Percentiles rank a stretch among this genome's conserved stretches.
Evolutionary conservation across 441 rosid species (phyloP).

Genomic region (Theobroma grandiflorum): DNA sequence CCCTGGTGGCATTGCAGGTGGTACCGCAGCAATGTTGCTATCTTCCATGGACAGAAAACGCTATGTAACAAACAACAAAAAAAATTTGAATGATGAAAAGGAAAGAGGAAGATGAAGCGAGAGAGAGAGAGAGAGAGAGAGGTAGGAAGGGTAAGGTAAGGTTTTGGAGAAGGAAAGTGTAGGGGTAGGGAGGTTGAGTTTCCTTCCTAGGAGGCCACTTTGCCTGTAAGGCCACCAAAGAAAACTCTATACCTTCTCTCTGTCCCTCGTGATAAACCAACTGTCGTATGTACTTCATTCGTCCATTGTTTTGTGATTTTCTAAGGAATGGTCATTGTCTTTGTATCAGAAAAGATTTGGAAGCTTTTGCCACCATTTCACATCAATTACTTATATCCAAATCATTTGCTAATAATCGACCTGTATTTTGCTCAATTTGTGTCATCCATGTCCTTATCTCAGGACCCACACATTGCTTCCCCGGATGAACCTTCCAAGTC

Average conservation of each 20-base stretch:
- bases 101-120: conserved; percentile 16
- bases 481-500: not conserved
- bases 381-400: conserved; percentile 21
- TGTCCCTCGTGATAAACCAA: conserved; percentile 36
- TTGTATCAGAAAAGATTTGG: conserved; percentile 41
- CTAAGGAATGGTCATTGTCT: conserved; percentile 57
- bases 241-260: conserved; percentile 19
- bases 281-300: conserved; percentile 42
- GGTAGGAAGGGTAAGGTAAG: conserved; percentile 23
- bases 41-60: conserved; percentile 53
- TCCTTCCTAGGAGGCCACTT: conserved; percentile 35
- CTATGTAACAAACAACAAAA: conserved; percentile 16
- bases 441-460: not conserved
- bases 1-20: conserved; percentile 35
- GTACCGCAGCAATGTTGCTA: conserved; percentile 34
- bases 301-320: conserved; percentile 54
- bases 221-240: conserved; percentile 23
- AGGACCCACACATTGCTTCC: not conserved
- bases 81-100: conserved; percentile 1
- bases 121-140: conserved; percentile 18
- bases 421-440: not conserved
- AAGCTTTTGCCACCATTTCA: conserved; percentile 36
- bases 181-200: conserved; percentile 16
- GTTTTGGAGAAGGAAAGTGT: conserved; percentile 14
- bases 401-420: conserved; percentile 27